phyloP scores from a whole-genome alignment of 1,284 basidiomycete species.

The Ceratobasidium sp. region DNA sequence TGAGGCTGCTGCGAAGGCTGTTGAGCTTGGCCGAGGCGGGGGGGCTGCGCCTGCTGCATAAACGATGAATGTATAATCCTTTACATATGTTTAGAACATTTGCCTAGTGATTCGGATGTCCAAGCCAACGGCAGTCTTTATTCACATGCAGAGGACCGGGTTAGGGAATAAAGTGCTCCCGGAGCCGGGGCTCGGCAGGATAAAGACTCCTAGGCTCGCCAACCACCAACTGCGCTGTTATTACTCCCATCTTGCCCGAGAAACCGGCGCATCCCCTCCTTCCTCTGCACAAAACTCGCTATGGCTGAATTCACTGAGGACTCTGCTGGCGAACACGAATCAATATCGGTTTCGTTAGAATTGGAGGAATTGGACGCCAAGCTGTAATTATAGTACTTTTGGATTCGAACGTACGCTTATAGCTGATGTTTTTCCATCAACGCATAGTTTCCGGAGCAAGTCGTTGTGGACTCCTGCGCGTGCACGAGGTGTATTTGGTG shows the following conservation, averaged over 20 bases:
- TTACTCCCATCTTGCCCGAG: neutral
- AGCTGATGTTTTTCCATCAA: neutral
- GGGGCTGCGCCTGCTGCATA: conserved; percentile 38
- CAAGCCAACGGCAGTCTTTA: neutral
- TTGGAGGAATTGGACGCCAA: conserved; percentile 83
- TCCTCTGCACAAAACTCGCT: neutral
- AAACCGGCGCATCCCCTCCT: neutral
- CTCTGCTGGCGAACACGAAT: conserved; percentile 53
- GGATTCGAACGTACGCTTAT: neutral
- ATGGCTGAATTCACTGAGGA: conserved; percentile 42
- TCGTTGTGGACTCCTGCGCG: conserved; percentile 73
- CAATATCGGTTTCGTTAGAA: conserved; percentile 75
- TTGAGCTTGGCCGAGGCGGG: conserved; percentile 66
- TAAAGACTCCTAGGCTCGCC: conserved; percentile 1
- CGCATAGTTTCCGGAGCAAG: conserved; percentile 68
- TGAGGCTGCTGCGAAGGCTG: conserved; percentile 87
- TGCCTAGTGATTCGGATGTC: conserved; percentile 1
- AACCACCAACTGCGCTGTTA: neutral
- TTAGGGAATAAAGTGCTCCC: conserved; percentile 11
- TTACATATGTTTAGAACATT: conserved; percentile 13
- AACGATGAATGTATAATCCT: conserved; percentile 19
- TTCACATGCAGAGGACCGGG: conserved; percentile 33
- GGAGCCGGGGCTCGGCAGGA: conserved; percentile 9
- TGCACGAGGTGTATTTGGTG: conserved; percentile 86
- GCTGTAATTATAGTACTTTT: conserved; percentile 54